Percentiles rank a stretch among this genome's conserved stretches.
phyloP scores from a whole-genome alignment of 2,329 filamentous ascomycete species.

The Chaetomiaceae sp. region DNA sequence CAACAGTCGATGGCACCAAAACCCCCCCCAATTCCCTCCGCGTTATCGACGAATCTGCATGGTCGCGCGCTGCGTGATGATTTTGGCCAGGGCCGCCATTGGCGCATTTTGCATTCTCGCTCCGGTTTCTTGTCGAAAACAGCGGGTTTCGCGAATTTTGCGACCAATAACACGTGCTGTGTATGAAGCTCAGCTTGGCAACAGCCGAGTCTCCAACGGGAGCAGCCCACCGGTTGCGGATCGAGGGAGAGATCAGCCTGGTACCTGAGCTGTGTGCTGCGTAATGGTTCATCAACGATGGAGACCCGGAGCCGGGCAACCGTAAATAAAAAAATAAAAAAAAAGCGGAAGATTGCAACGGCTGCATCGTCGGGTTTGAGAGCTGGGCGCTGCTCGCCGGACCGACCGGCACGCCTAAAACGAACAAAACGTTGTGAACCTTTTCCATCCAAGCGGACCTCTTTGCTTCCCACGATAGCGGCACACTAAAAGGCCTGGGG shows the following conservation, averaged over 20 bases:
- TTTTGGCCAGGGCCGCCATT: conserved; percentile 2
- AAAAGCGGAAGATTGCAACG: conserved; percentile 12
- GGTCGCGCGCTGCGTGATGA: conserved; percentile 5
- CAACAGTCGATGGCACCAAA: conserved; percentile 9
- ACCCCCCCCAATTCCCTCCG: not conserved
- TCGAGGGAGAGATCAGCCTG: not conserved
- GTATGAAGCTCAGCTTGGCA: conserved; percentile 12
- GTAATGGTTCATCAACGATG: conserved; percentile 1
- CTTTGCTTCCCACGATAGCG: conserved; percentile 1
- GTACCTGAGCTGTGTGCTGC: not conserved
- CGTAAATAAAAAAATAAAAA: too few relatives aligned
- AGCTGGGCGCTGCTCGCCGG: not conserved
- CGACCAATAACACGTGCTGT: conserved; percentile 7
- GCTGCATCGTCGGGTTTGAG: not conserved
- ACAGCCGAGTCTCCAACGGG: conserved; percentile 12
- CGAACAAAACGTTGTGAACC: not conserved
- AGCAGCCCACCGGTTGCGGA: not conserved
- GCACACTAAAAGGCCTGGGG: not conserved
- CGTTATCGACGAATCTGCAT: conserved; percentile 5
- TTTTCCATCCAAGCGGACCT: too few relatives aligned
- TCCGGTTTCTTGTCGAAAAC: conserved; percentile 1
- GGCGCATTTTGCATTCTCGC: not conserved
- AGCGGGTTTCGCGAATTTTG: conserved; percentile 4
- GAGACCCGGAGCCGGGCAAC: conserved; percentile 19
- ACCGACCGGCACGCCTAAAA: not conserved